A percentile compares a stretch with the other conserved stretches of the same genome.
Conservation (phyloP, 345 rosid genomes). For the Pugionium cornutum region DNA sequence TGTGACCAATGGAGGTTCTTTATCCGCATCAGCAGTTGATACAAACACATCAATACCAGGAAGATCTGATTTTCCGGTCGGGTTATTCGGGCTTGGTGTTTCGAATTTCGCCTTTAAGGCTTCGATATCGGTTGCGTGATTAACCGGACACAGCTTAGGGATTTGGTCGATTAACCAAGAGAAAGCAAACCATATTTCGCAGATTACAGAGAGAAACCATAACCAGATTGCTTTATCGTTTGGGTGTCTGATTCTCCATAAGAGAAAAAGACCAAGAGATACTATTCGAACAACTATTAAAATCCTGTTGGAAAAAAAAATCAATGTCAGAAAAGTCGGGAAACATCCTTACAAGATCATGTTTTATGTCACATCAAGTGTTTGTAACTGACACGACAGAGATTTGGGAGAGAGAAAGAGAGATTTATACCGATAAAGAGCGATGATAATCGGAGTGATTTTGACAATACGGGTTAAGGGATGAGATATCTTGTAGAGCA, state of each 20-base stretch:
- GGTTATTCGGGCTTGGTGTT: conserved; percentile 51
- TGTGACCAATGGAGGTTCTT: conserved; percentile 80
- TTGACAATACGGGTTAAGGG: conserved; percentile 42
- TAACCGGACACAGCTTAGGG: conserved; percentile 72
- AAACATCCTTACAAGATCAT: conserved; percentile 21
- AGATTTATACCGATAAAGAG: conserved; percentile 23
- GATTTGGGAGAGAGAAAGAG: background rate
- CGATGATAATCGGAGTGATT: conserved; percentile 32
- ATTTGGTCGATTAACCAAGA: conserved; percentile 88
- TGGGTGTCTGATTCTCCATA: conserved; percentile 69
- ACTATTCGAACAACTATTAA: conserved; percentile 53
- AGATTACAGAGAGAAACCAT: conserved; percentile 71
- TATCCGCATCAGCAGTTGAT: conserved; percentile 84
- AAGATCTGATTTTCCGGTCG: conserved; percentile 68
- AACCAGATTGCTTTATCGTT: conserved; percentile 82
- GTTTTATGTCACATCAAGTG: conserved; percentile 20
- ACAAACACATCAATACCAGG: conserved; percentile 82
- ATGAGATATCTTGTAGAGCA: conserved; percentile 28
- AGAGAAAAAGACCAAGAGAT: conserved; percentile 59
- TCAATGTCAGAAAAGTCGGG: background rate
- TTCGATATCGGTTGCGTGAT: conserved; percentile 58
- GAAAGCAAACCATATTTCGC: conserved; percentile 89
- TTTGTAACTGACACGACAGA: conserved; percentile 34
- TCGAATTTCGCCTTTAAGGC: conserved; percentile 67
- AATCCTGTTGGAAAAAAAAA: conserved; percentile 49